Conservation (phyloP, 2,329 filamentous ascomycete species). For the Colletotrichum godetiae region DNA sequence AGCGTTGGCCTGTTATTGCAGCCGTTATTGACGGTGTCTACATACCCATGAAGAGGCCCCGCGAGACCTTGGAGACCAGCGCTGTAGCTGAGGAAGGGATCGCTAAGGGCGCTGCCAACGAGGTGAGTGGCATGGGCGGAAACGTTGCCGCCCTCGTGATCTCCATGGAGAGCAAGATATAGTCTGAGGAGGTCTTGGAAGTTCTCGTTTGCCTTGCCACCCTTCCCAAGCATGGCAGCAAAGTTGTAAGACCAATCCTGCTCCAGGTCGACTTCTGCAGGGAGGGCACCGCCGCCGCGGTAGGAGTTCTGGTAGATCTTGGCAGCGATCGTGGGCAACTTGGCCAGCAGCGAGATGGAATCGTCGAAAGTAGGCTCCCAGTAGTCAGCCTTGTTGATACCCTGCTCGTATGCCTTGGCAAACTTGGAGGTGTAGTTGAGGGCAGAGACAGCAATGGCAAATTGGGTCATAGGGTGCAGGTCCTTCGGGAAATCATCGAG, state of each 20-base stretch:
- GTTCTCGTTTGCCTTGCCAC: constrained; percentile 86
- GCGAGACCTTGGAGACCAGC: constrained; percentile 95
- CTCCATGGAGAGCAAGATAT: constrained; percentile 95
- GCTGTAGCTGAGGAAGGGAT: constrained; percentile 95
- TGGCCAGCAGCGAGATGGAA: constrained; percentile 90
- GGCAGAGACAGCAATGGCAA: constrained; percentile 94
- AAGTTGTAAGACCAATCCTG: constrained; percentile 99
- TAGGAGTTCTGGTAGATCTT: constrained; percentile 97
- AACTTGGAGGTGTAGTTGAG: constrained; percentile 95
- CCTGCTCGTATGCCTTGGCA: constrained; percentile 90
- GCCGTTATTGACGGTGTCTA: neutral
- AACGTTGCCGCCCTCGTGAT: constrained; percentile 98
- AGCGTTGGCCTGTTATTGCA: constrained; percentile 4
- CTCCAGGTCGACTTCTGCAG: constrained; percentile 79
- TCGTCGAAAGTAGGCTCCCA: constrained; percentile 99
- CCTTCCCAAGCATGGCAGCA: constrained; percentile 93
- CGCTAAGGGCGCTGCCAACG: constrained; percentile 92
- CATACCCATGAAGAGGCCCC: constrained; percentile 69
- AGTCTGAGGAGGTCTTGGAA: constrained; percentile 96
- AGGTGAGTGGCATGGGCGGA: constrained; percentile 95
- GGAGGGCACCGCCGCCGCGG: constrained; percentile 78
- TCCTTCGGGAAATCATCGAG: constrained; percentile 89
- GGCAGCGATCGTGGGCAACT: constrained; percentile 95
- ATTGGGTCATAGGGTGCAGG: constrained; percentile 98
- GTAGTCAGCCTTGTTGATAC: constrained; percentile 95